A percentile compares a stretch with the other conserved stretches of the same genome.
These are phyloP conservation scores for Pochonia chlamydosporia DNA, from an alignment of 2,329 filamentous ascomycete species.

Conservation along the genomic window DNA sequence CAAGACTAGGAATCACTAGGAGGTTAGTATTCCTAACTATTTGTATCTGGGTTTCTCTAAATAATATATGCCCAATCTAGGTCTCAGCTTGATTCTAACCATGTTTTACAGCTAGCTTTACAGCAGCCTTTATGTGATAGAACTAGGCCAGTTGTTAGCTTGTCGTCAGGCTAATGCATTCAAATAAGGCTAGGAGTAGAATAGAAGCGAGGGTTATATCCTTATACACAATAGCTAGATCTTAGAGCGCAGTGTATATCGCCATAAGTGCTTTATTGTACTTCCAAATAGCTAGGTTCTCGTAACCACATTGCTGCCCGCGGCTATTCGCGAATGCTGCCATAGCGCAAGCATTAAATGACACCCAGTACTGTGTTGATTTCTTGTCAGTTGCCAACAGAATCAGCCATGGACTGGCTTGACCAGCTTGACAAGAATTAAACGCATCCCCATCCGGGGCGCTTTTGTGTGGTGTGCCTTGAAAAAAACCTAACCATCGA, in stretches of 20 bases:
- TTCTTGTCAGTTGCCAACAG: neutral
- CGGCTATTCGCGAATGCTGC: neutral
- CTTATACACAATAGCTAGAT: neutral
- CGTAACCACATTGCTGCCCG: neutral
- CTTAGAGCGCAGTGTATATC: neutral
- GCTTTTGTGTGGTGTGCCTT: no score
- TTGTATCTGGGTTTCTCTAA: neutral
- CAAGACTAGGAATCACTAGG: neutral
- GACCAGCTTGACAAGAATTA: no score
- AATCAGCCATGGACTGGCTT: no score
- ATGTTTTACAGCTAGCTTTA: neutral
- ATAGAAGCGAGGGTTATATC: neutral
- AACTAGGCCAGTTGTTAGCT: neutral
- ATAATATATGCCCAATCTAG: neutral
- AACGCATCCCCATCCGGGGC: no score
- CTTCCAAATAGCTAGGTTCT: neutral
- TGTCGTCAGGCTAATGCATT: neutral
- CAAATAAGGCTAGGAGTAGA: neutral
- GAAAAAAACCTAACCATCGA: no score
- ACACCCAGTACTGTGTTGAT: neutral
- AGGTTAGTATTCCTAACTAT: neutral
- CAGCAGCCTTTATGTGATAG: neutral
- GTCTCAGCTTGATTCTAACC: neutral
- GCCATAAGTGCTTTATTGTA: neutral
- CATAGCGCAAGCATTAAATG: neutral